Evolutionary conservation across 1,284 basidiomycete genomes (phyloP), one percentile per base, ranked within the genome.

Genomic region (Puccinia coronata): DNA sequence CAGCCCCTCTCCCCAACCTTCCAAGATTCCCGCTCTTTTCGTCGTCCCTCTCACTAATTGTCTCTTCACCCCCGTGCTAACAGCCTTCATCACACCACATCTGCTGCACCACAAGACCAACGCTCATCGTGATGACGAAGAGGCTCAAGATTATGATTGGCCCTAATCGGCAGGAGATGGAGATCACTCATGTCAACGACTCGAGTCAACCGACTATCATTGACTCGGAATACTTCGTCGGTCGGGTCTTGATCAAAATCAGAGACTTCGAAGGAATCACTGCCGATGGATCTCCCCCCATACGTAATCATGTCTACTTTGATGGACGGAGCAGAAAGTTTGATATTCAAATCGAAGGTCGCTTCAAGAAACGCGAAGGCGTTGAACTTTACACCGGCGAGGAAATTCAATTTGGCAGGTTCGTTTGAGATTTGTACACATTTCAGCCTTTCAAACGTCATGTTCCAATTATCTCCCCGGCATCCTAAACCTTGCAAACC

Each of bases 291-390:
- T 82, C 65, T 25, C 79, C 81, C 4, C 83, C 84, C 20, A 84
- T 82, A 14, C 79, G 49, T n/a, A 80, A 84, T 41, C 80, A 83
- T 18, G 49, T 70, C 1, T 85, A 84, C 82, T 85, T 84, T 65
- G 76, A 83, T n/a, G 86, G 86, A 9, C 83, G 87, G 20, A 84
- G 84, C 1, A 82, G 87, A 61, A 85, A 85, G 71, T 88, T 87
- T 73, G 86, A 85, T 78, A 87, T 88, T 75, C 84, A 87, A 79
- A 87, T 88, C 82, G 87, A 88, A 77, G 87, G 87, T 9, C 83
- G 86, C 16, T 88, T 87, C 84, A 87, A 87, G 72, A 55, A 39
- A 9, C 65, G 84, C 18, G 55, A 75, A 0, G 84, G 83, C 14
- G 82, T 82, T 36, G 47, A 57, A 65, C 83, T 83, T 8, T 85